phyloP scores from a whole-genome alignment of 345 rosid species.

The Aquilaria sinensis region DNA sequence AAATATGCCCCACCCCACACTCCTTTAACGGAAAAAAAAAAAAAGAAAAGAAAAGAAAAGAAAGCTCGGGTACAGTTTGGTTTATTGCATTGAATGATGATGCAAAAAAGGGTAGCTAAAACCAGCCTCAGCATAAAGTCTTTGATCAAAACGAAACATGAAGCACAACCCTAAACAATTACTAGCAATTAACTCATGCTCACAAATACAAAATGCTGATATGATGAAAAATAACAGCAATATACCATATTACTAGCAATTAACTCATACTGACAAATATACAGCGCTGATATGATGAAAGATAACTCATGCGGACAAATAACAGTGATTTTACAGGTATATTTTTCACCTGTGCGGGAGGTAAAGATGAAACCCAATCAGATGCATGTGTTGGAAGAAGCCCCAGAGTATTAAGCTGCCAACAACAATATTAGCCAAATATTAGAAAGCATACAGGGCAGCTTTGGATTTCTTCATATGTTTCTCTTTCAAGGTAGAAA shows the following conservation, averaged over 20 bases:
- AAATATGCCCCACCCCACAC: no score
- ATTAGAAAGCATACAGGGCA: background rate
- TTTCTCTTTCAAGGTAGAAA: background rate
- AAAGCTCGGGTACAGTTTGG: no score
- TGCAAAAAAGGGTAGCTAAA: no score
- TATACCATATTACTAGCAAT: background rate
- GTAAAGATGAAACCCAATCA: slow-evolving; percentile 96
- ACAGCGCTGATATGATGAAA: background rate
- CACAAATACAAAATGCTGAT: background rate
- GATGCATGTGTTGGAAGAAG: slow-evolving; percentile 99
- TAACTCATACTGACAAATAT: background rate
- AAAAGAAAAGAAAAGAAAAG: no score
- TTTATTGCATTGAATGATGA: no score
- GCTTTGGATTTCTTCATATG: background rate
- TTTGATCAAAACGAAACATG: no score
- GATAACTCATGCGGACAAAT: background rate
- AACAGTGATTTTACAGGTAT: slow-evolving; percentile 1
- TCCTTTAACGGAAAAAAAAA: no score
- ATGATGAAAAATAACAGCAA: background rate
- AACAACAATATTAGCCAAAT: slow-evolving; percentile 15
- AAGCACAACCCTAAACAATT: background rate
- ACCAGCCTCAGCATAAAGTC: no score
- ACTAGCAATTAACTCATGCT: background rate
- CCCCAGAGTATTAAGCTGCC: slow-evolving; percentile 93
- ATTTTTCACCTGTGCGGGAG: slow-evolving; percentile 84